These are phyloP conservation scores for Cutaneotrichosporon sp. DNA, from an alignment of 1,284 basidiomycete genomes.

Conservation along the genomic window DNA sequence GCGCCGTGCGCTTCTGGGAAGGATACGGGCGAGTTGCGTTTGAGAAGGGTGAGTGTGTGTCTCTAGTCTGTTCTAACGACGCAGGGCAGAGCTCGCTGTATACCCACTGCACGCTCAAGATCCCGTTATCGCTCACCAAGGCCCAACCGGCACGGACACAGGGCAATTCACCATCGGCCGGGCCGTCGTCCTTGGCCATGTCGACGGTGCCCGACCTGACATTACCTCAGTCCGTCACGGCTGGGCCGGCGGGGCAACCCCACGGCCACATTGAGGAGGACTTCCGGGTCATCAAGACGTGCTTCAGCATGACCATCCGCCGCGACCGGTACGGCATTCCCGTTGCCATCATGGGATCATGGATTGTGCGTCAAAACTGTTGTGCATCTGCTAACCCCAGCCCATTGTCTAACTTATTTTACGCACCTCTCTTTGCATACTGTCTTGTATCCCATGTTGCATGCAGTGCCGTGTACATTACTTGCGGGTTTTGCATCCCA, in stretches of 20 bases:
- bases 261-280: constrained; percentile 53
- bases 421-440: not conserved
- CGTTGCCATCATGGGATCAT: constrained; percentile 73
- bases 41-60: constrained; percentile 54
- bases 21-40: constrained; percentile 89
- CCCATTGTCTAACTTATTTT: not conserved
- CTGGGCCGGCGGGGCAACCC: constrained; percentile 5
- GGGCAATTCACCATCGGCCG: constrained; percentile 21
- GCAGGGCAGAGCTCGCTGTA: constrained; percentile 62
- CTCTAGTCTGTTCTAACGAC: constrained; percentile 2
- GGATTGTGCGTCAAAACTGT: constrained; percentile 39
- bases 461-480: too few species aligned
- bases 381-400: not conserved
- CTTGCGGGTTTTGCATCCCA: too few species aligned
- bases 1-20: constrained; percentile 91
- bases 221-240: constrained; percentile 13
- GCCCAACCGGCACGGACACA: constrained; percentile 20
- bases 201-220: constrained; percentile 20
- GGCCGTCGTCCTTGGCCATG: constrained; percentile 5
- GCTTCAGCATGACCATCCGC: constrained; percentile 91
- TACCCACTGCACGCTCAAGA: constrained; percentile 84
- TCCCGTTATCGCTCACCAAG: constrained; percentile 51
- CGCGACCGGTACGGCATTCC: constrained; percentile 75
- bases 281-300: constrained; percentile 73
- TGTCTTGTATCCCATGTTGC: not conserved